Percentiles rank a stretch among this genome's conserved stretches.
Evolutionary conservation across 73 alveolate species (phyloP).

Genomic region (Symbiodinium natans): DNA sequence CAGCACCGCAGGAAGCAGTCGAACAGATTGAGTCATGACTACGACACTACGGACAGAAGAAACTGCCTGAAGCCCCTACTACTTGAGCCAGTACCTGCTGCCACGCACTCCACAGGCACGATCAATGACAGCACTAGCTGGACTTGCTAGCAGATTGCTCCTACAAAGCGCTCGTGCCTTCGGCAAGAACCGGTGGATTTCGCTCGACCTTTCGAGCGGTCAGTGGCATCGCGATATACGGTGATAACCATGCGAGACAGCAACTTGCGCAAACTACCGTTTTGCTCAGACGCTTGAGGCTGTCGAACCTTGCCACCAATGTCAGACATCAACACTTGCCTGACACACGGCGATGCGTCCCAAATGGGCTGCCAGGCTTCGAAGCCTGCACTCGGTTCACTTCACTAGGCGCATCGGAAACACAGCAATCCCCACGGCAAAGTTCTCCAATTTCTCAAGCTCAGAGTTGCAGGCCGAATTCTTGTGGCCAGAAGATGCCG

Average conservation of each 20-base stretch:
- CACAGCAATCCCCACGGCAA: background rate
- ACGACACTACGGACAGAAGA: background rate
- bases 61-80: background rate
- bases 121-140: no score
- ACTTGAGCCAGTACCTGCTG: background rate
- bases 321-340: no score
- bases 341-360: background rate
- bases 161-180: background rate
- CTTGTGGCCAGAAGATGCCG: background rate
- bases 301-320: background rate
- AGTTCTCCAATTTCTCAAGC: background rate
- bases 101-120: background rate
- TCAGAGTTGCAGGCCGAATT: background rate
- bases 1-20: constrained; percentile 5
- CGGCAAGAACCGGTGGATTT: background rate
- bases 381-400: constrained; percentile 1
- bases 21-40: background rate
- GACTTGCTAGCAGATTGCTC: no score
- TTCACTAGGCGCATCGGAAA: no score
- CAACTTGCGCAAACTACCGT: no score
- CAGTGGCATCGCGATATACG: no score
- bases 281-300: no score
- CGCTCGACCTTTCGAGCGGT: background rate
- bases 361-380: background rate
- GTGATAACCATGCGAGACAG: no score